Base-by-base conservation (phyloP, 768 basidiomycete species). In the Tephrocybe sp. region DNA sequence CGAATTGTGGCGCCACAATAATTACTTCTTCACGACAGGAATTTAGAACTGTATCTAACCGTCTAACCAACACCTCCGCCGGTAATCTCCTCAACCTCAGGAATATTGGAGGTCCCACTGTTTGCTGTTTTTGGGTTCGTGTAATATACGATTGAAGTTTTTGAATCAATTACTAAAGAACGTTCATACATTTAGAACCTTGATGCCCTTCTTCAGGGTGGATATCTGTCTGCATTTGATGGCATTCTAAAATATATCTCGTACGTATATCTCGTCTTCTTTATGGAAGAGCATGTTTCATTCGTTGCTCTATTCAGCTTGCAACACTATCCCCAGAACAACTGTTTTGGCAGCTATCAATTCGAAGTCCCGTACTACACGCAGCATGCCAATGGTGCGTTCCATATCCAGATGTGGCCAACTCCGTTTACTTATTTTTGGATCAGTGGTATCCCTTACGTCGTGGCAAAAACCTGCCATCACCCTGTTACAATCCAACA, bases 261-360 rank as follows among this genome's bases (percentile, higher is more conserved):
- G 73, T 75, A 49, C 44, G 71, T 67, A 11, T 18, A 50, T 42
- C n/a, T 34, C 12, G 18, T 4, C 37, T 38, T 3, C 19, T 3
- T 3, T 16, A 16, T n/a, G n/a, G n/a, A 19, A 6, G 19, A 19
- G n/a, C 3, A 3, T 12, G 18, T 4, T 16, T 9, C 5, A 37
- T 30, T 18, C 33, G 15, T 15, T 34, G 8, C 15, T n/a, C 3
- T 22, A 24, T 39, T 18, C 10, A 75, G 75, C 22, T 56, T 80
- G 10, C 79, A 80, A 53, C 78, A 79, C 56, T 80, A 79, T 57
- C 76, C 78, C 1, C 73, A 79, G 52, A 71, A 78, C 54, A 72
- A 77, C 33, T 78, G 74, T 55, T 52, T 58, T 18, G 70, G 70
- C 2, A 55, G 41, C 3, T 64, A 72, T 55, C 43, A 57, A n/a